Percentiles rank a stretch among this genome's conserved stretches.
Conservation (phyloP, 108 stramenopile genomes). For the Pseudonitzschia multistriata region DNA sequence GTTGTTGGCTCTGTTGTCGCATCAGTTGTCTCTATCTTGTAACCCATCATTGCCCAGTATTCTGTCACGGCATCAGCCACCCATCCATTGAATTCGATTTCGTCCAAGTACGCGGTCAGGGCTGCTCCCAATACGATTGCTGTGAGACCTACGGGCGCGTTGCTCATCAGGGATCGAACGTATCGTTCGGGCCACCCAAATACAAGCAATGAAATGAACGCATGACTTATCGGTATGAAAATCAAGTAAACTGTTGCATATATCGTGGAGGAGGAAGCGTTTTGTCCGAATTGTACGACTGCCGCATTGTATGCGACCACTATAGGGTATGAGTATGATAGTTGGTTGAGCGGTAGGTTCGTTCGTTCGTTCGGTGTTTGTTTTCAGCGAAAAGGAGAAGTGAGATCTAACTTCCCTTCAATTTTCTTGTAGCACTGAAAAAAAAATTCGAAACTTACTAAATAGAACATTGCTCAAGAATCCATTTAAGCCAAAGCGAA, state of each 20-base stretch:
- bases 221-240: slow-evolving; percentile 79
- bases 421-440: neutral
- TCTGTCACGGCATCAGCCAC: slow-evolving; percentile 25
- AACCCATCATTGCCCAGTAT: slow-evolving; percentile 23
- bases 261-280: slow-evolving; percentile 63
- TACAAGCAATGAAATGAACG: slow-evolving; percentile 61
- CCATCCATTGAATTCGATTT: slow-evolving; percentile 59
- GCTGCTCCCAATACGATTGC: slow-evolving; percentile 70
- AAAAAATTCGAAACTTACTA: slow-evolving; percentile 10
- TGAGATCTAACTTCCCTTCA: neutral
- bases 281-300: slow-evolving; percentile 47
- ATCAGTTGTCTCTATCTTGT: neutral
- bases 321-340: slow-evolving; percentile 1
- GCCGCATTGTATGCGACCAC: slow-evolving; percentile 75
- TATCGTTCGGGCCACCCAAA: slow-evolving; percentile 89
- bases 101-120: slow-evolving; percentile 72
- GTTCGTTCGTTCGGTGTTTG: neutral
- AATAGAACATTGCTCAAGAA: slow-evolving; percentile 68
- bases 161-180: slow-evolving; percentile 61
- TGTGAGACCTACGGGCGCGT: slow-evolving; percentile 82
- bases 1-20: neutral
- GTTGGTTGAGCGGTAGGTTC: neutral
- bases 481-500: slow-evolving; percentile 80
- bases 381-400: neutral
- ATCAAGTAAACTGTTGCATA: slow-evolving; percentile 70